phyloP scores from a whole-genome alignment of 768 basidiomycete genomes.

The Basidioascus undulatus region DNA sequence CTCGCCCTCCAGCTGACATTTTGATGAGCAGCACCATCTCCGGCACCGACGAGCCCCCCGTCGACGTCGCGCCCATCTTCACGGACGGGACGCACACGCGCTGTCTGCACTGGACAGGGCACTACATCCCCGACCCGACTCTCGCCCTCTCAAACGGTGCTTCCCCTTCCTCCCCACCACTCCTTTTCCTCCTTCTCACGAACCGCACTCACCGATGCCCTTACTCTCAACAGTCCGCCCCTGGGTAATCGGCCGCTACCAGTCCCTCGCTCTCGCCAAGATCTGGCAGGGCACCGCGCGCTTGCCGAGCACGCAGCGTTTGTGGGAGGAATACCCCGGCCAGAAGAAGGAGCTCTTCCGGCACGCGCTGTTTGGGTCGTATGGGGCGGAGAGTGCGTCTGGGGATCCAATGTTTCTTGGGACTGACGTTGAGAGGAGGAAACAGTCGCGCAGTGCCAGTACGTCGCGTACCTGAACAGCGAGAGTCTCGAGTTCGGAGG shows the following conservation, averaged over 20 bases:
- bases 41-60: background rate
- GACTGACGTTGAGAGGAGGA: too few species aligned
- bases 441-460: too few species aligned
- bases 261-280: conserved; percentile 21
- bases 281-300: conserved; percentile 21
- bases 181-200: conserved; percentile 16
- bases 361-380: too few species aligned
- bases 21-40: conserved; percentile 16
- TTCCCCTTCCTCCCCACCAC: conserved; percentile 2
- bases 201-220: conserved; percentile 23
- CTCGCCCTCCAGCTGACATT: too few species aligned
- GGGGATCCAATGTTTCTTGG: too few species aligned
- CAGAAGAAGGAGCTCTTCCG: too few species aligned
- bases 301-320: conserved; percentile 17
- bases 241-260: too few species aligned
- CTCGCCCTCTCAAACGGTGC: conserved; percentile 22
- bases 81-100: conserved; percentile 24
- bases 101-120: conserved; percentile 21
- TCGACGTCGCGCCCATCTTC: conserved; percentile 13
- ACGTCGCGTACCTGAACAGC: too few species aligned
- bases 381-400: too few species aligned
- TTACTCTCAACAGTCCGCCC: conserved; percentile 20
- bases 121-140: conserved; percentile 27
- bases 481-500: too few species aligned
- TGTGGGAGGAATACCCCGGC: conserved; percentile 21